Evolutionary conservation across 768 basidiomycete species (phyloP), one percentile per base, ranked within the genome.

Genomic region (Russula olivacea): DNA sequence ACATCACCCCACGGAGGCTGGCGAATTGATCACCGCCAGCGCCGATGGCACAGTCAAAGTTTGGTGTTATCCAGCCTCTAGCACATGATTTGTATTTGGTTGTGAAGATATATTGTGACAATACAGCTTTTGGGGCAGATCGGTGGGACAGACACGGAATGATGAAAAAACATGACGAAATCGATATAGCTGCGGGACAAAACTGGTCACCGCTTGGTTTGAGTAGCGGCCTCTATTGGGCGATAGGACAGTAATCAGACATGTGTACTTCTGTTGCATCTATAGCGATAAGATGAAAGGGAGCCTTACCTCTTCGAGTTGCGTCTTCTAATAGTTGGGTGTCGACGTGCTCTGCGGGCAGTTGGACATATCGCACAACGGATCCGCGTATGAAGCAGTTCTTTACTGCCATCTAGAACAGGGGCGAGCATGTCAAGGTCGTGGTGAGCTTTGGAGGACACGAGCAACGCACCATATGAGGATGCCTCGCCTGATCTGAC

Each of bases 301-400:
- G 45, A 21, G 64, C 79, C 55, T 59, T 17, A 97, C 96, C 97
- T 85, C 96, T 80, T 73, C 97, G 80, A 40, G 96, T 98, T 34
- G 96, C 96, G 73, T 99, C 96, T 76, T 99, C 96, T 45, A 99
- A 74, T 56, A 98, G 75, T 68, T 95, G 93, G 2, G 93, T 97
- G 74, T 99, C 97, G 62, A 99, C 93, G 64, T 90, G 89, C 66
- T 91, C 88, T 28, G 91, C 85, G 3, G 93, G 93, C 59, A 99
- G 80, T 72, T 96, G 92, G 21, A 98, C 97, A 71, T 99, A 99
- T 68, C 97, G 89, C 57, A 99, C 95, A 15, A 98, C 97, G 19
- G 93, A 96, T 66, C 97, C 97, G 48, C 97, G 88, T 69, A 99
- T 99, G 73, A 99, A 99, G 74, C 94, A 97, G 74, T 98, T 98